Evolutionary conservation across 305 asterid species (phyloP), one percentile per base, ranked within the genome.

Genomic region (Solanum hybrid): DNA sequence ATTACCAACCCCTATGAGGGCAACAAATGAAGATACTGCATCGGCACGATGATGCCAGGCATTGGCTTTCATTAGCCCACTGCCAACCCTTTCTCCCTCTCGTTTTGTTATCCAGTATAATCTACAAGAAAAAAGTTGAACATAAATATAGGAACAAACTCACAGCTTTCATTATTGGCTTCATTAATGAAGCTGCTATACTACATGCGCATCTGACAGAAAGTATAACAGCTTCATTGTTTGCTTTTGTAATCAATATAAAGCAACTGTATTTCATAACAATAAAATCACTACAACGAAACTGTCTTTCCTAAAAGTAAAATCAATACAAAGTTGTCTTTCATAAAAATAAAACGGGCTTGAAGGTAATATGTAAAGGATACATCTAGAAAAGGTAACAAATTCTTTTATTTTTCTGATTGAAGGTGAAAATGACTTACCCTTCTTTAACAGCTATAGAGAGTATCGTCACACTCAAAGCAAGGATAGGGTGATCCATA

Each of bases 1-100:
- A 92, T 95, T 97, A 97, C 99, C 99, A 97, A 97, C 98, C 95
- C 99, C 99, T 90, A 97, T 87, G 89, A 97, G 99, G 92, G 99
- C 98, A 92, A 97, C 99, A 51, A 96, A 92, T 12, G 99, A 97
- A 89, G 99, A 97, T 93, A 96, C 89, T 92, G 99, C 98, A 95
- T 97, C 99, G 1, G 98, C 95, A 29, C 98, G 99, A 83, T 97
- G 99, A 93, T 97, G 99, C 99, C 99, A 97, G 83, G 99, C 99
- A 91, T 97, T 97, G 88, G 98, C 99, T 95, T 95, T 97, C 99
- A 97, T 97, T 91, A 97, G 98, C 86, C 98, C 98, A 91, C 99
- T 97, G 91, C 98, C 98, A 26, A 93, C 92, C 94, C 91, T 95
- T 91, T 97, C 99, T 61, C 98, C 99, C 57, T 95, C 98, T 91